Evolutionary conservation across 345 rosid genomes (phyloP), one percentile per base, ranked within the genome.

Genomic region (Nasturtium officinale): DNA sequence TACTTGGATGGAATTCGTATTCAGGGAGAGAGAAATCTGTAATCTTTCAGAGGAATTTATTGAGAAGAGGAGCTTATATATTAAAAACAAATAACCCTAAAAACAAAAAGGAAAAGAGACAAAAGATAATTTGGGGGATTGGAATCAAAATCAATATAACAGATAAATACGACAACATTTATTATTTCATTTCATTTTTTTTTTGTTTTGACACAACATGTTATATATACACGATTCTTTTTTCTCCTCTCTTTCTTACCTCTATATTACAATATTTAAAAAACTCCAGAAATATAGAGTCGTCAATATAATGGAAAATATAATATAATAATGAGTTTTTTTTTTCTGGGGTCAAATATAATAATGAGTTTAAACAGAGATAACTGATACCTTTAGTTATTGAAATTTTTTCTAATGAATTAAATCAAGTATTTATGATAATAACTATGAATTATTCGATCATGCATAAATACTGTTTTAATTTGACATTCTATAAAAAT

Each of bases 101-200:
- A 72, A 72, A 30, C 56, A 38, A 63, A 63, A 72, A 54, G 38
- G 35, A 72, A 54, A 72, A 43, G 53, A 47, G 65, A 37, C 42
- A 57, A 74, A 65, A 45, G 66, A 65, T 66, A 56, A 56, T 73
- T 73, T 73, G 65, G 59, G 60, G 72, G 72, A 18, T 66, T 55
- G 52, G 57, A 30, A 69, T 57, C 66, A 13, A 9, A 30, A 69
- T 57, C 66, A 13, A 9, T 43, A 18, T 33, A 64, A 52, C 71
- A 43, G 70, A 73, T 73, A 15, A 55, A 29, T 32, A 9, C 63
- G 47, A 72, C 58, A 29, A 8, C 47, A 1, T 3, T 33, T 20
- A 1, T 30, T 52, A 40, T 6, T 60, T 40, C 1, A 0, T n/a
- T n/a, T n/a, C n/a, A n/a, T n/a, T n/a, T n/a, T n/a, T n/a, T 10